Evolutionary conservation across 2,329 filamentous ascomycete genomes (phyloP), one percentile per base, ranked within the genome.

Genomic region (Colletotrichum destructivum): DNA sequence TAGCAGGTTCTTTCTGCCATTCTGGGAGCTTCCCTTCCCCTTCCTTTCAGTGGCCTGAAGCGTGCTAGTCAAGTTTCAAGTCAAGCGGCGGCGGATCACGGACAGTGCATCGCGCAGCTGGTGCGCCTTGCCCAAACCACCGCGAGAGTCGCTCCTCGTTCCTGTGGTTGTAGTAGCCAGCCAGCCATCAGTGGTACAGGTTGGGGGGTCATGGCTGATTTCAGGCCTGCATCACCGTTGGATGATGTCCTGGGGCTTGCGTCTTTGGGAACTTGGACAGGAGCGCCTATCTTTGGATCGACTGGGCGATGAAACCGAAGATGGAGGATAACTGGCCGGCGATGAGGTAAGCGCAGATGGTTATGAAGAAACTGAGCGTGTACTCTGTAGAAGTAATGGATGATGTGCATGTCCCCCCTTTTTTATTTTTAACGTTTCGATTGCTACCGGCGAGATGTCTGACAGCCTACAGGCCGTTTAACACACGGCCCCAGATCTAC

Each of bases 81-180:
- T 9, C 59, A 35, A 51, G 46, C 31, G 40, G 11, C 46, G 47
- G 46, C 49, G 15, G 21, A 26, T 62, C 47, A 62, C 31, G 31
- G 60, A 52, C 60, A 21, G 60, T 51, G 47, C 60, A 52, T 62
- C 26, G 60, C 52, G 60, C 46, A 52, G 60, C 60, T n/a, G 31
- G 31, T 35, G 46, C 46, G 44, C 59, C 23, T 49, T 51, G 35
- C 35, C 60, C 31, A 62, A 51, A 23, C 13, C 2, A 23, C 13
- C 1, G 46, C 11, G 26, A 38, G 46, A 63, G 71, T 73, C 35
- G 6, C 68, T 74, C n/a, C 46, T 18, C n/a, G 74, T 55, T 78
- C 71, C 68, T 75, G 16, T 13, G 60, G 60, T n/a, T 40, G 26
- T 47, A 47, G 18, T 21, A 16, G 21, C 23, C 18, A 54, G 51